Percentiles rank a stretch among this genome's conserved stretches.
Conservation (phyloP, 768 basidiomycete genomes). For the Strobilomyces dryophilus region DNA sequence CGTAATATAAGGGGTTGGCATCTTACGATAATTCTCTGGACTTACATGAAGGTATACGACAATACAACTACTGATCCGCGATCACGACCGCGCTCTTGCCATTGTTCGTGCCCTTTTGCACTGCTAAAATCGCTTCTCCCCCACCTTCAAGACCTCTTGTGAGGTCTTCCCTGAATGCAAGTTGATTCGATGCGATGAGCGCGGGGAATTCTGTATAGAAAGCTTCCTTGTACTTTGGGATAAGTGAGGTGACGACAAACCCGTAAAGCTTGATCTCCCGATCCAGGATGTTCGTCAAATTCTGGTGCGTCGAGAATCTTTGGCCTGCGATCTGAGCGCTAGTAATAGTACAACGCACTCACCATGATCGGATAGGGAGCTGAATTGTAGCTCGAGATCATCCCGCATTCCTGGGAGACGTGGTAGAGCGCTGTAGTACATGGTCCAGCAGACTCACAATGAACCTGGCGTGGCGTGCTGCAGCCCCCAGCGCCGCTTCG, state of each 20-base stretch:
- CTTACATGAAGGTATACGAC: background rate
- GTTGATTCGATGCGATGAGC: conserved; percentile 1
- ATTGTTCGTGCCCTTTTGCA: conserved; percentile 3
- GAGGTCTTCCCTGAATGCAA: background rate
- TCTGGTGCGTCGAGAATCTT: background rate
- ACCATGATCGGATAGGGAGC: background rate
- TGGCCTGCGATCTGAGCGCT: background rate
- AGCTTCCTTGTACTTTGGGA: background rate
- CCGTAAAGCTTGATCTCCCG: background rate
- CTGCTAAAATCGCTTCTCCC: conserved; percentile 2
- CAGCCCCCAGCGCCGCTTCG: background rate
- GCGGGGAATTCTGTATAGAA: background rate
- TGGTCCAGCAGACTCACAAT: background rate
- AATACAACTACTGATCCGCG: background rate
- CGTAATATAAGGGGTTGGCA: conserved; percentile 14
- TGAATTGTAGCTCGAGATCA: background rate
- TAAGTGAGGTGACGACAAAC: background rate
- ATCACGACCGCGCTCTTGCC: background rate
- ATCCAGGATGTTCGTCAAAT: background rate
- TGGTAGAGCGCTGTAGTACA: background rate
- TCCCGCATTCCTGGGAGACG: background rate
- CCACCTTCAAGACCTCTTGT: conserved; percentile 1
- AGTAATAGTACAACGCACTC: background rate
- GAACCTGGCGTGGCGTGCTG: conserved; percentile 5
- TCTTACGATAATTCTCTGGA: background rate